These are phyloP conservation scores for Acorus gramineus DNA, from an alignment of 106 monocot species.

Conservation along the genomic window DNA sequence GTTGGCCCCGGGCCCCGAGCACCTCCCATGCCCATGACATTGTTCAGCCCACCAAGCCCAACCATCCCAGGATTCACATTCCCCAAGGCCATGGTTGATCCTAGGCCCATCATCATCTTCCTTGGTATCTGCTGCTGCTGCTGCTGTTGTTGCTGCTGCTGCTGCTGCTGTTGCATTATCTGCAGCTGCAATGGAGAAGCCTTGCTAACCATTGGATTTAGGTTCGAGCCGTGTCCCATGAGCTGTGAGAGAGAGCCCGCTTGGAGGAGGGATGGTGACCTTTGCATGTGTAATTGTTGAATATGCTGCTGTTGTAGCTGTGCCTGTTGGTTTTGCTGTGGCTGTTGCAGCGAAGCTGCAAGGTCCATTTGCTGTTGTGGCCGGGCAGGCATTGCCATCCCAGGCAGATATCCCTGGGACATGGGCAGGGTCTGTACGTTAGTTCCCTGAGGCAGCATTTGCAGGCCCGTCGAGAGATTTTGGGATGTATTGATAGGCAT, in stretches of 20 bases:
- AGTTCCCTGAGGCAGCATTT: slow-evolving; percentile 51
- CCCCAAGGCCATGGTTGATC: slow-evolving; percentile 39
- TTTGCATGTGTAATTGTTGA: slow-evolving; percentile 48
- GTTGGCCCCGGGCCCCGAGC: slow-evolving; percentile 13
- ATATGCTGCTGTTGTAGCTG: slow-evolving; percentile 46
- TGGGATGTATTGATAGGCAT: slow-evolving; percentile 33
- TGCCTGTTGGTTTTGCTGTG: slow-evolving; percentile 27
- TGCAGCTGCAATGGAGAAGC: slow-evolving; percentile 44
- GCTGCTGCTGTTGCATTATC: slow-evolving; percentile 48
- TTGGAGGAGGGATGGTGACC: slow-evolving; percentile 46
- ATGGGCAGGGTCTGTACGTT: slow-evolving; percentile 19
- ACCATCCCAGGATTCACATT: slow-evolving; percentile 38
- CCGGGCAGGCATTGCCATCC: slow-evolving; percentile 28
- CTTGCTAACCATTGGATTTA: slow-evolving; percentile 50
- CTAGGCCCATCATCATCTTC: slow-evolving; percentile 68
- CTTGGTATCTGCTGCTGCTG: slow-evolving; percentile 39
- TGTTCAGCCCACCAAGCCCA: slow-evolving; percentile 43
- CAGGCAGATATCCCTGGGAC: slow-evolving; percentile 39
- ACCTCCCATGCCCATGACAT: slow-evolving; percentile 60
- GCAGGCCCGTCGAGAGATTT: slow-evolving; percentile 24
- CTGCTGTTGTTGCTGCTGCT: slow-evolving; percentile 15
- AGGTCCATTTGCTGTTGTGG: slow-evolving; percentile 19
- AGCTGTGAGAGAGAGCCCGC: slow-evolving; percentile 62
- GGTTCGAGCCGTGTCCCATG: slow-evolving; percentile 48
- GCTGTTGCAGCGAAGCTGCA: slow-evolving; percentile 15